Percentiles rank a stretch among this genome's conserved stretches.
Conservation (phyloP, 345 rosid genomes). For the Psidium guajava region DNA sequence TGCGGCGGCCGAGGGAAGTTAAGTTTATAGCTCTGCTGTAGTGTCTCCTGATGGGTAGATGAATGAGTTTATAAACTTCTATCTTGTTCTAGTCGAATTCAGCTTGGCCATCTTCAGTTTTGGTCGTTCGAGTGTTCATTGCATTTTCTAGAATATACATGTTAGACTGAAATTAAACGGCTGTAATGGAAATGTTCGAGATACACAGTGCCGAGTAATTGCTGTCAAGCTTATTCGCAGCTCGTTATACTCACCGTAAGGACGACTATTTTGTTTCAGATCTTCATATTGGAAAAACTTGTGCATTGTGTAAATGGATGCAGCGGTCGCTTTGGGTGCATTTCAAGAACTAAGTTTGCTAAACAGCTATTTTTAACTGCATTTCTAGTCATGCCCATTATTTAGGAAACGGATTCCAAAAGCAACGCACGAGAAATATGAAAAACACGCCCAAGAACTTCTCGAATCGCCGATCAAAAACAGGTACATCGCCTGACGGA, state of each 20-base stretch:
- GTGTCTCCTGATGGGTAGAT: not conserved
- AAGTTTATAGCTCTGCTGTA: slow-evolving; percentile 21
- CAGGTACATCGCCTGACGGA: too few species aligned
- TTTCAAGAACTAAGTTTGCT: not conserved
- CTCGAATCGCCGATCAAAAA: too few species aligned
- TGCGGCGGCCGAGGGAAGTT: slow-evolving; percentile 75
- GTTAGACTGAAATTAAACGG: not conserved
- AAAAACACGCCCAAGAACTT: too few species aligned
- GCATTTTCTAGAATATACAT: not conserved
- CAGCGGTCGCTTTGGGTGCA: not conserved
- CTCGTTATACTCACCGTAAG: not conserved
- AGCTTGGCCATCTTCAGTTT: not conserved
- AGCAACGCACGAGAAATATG: too few species aligned
- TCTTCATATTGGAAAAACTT: not conserved
- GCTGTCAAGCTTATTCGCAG: not conserved
- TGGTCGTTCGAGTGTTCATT: not conserved
- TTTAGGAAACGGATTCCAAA: too few species aligned
- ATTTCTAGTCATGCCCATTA: not conserved
- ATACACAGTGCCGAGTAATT: not conserved
- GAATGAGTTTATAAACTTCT: not conserved
- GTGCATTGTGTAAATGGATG: not conserved
- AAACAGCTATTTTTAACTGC: not conserved
- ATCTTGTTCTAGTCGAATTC: not conserved
- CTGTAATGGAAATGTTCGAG: not conserved
- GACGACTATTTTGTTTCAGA: not conserved